These are phyloP conservation scores for Tuber indicum DNA, from an alignment of 495 filamentous ascomycete species.

Conservation along the genomic window DNA sequence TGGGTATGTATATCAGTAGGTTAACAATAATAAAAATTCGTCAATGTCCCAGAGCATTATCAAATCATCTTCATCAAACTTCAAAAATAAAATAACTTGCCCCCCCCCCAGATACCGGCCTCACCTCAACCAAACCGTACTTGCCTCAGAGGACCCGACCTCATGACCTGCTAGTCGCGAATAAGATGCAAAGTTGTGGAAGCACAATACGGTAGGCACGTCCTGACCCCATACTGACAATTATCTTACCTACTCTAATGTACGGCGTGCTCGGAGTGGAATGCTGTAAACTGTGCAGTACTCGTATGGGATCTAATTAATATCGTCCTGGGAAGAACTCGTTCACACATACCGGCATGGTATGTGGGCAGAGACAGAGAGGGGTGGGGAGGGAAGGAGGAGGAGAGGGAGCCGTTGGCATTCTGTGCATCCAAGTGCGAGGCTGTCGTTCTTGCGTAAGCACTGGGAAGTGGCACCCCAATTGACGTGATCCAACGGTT, in stretches of 20 bases:
- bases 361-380: not conserved
- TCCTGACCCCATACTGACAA: not conserved
- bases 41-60: not conserved
- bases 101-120: not conserved
- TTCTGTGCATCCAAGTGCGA: not conserved
- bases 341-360: not conserved
- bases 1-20: not conserved
- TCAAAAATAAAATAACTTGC: not conserved
- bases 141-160: not conserved
- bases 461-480: not conserved
- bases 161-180: not conserved
- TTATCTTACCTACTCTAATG: not conserved
- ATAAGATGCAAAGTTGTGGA: not conserved
- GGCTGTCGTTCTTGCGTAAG: not conserved
- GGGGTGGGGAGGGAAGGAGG: not conserved
- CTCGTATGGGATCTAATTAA: not conserved
- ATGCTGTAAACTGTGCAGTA: conserved; percentile 1
- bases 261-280: not conserved
- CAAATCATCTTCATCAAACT: not conserved
- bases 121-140: not conserved
- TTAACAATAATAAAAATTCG: conserved; percentile 6
- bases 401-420: not conserved
- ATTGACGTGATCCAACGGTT: not conserved
- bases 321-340: not conserved
- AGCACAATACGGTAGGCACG: not conserved